Percentiles rank a stretch among this genome's conserved stretches.
phyloP scores from a whole-genome alignment of 169 alveolate species.

The Plasmodium falciparum region DNA sequence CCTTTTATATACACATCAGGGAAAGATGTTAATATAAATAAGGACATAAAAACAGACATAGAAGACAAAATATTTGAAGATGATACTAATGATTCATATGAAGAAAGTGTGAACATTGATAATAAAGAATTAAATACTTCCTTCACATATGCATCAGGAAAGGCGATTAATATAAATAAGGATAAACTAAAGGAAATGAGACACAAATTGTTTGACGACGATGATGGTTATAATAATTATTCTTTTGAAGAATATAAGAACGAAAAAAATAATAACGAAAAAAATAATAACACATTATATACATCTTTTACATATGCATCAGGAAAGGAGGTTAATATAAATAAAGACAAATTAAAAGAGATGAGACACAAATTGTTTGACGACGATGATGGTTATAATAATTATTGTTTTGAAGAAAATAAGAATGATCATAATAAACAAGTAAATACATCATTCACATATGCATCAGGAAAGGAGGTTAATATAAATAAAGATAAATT shows the following conservation, averaged over 20 bases:
- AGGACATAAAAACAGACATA: conserved; percentile 35
- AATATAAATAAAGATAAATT: conserved; percentile 17
- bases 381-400: background rate
- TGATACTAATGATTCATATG: conserved; percentile 12
- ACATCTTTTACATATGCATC: conserved; percentile 51
- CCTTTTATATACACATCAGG: conserved; percentile 65
- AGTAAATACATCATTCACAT: background rate
- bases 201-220: conserved; percentile 19
- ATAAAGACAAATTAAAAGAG: conserved; percentile 22
- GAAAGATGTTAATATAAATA: conserved; percentile 50
- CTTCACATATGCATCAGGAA: conserved; percentile 50
- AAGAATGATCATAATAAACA: background rate
- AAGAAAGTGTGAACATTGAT: background rate
- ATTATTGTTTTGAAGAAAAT: background rate
- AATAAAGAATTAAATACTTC: background rate
- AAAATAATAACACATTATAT: background rate
- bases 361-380: conserved; percentile 34
- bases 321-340: conserved; percentile 35
- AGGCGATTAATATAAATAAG: conserved; percentile 25
- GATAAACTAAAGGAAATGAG: conserved; percentile 27
- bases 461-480: conserved; percentile 29
- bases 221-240: background rate
- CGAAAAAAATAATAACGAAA: background rate
- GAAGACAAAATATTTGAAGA: conserved; percentile 33
- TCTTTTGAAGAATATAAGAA: background rate